Evolutionary conservation across 2,329 filamentous ascomycete genomes (phyloP), one percentile per base, ranked within the genome.

Genomic region (Fusarium cyanostomum): DNA sequence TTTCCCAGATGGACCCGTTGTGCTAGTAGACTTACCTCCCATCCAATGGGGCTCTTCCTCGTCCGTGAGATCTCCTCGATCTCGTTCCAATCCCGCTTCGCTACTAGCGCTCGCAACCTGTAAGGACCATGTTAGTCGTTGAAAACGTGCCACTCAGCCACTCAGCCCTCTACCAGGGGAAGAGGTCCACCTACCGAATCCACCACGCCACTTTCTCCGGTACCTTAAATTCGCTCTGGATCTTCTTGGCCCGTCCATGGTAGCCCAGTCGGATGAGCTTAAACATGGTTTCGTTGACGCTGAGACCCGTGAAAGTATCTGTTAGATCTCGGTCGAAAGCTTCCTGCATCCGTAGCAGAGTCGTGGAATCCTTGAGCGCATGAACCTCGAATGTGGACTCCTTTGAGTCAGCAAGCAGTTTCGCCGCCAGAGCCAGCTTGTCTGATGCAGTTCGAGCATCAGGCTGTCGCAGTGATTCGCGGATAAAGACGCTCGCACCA

Each of bases 221-320:
- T 42, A 99, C 89, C 72, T 93, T 96, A 81, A 99, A 99, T 68
- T 98, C 94, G 73, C 84, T 89, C 74, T 95, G 91, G 4, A 98
- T 84, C 77, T 94, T 97, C 77, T 90, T 91, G 18, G 94, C 94
- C 59, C 94, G 86, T 70, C 93, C 93, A 51, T 89, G 84, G 73
- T 96, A 94, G 3, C 93, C 92, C 10, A 91, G 84, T 46, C 89
- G 85, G 65, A 97, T 89, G 48, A 99, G 84, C 74, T 93, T 92
- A 78, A 94, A 96, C 70, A 98, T 86, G 1, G 95, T 99, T 73
- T 96, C 91, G 73, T 98, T 95, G 49, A 97, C 86, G 65, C 90
- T 92, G 13, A 98, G 82, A 0, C 95, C 94, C 4, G 91, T 86
- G 71, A 94, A 97, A 0, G 84, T 84, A 56, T 89, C 86, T 2